These are phyloP conservation scores for Penicillium bialowiezense DNA, from an alignment of 495 filamentous ascomycete species.

Conservation along the genomic window DNA sequence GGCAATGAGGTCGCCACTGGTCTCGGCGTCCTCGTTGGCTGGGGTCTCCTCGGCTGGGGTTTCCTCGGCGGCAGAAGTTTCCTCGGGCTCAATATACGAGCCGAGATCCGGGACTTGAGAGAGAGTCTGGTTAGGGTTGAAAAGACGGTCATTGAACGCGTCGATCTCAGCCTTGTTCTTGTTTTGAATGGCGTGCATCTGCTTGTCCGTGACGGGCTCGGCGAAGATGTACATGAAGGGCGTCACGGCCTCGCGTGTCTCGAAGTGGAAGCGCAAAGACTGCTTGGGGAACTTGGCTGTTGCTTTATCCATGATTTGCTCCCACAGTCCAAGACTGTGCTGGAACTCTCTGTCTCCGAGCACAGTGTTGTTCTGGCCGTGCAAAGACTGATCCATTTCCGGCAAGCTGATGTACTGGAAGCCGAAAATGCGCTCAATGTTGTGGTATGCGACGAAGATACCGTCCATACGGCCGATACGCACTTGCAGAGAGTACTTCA, in stretches of 20 bases:
- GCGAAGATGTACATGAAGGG: constrained; percentile 88
- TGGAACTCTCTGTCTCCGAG: constrained; percentile 90
- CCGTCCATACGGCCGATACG: constrained; percentile 98
- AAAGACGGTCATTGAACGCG: constrained; percentile 62
- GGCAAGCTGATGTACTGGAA: constrained; percentile 87
- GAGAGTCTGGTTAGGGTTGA: constrained; percentile 22
- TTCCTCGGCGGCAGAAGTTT: background rate
- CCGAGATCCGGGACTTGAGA: background rate
- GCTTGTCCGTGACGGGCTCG: constrained; percentile 71
- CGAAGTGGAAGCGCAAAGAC: constrained; percentile 83
- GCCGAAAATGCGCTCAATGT: constrained; percentile 90
- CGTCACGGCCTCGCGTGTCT: constrained; percentile 59
- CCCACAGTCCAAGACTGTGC: constrained; percentile 72
- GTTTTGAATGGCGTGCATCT: constrained; percentile 72
- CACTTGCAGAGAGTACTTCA: constrained; percentile 96
- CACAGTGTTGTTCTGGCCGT: constrained; percentile 61
- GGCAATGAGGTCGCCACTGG: constrained; percentile 50
- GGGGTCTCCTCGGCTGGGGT: background rate
- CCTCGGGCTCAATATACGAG: background rate
- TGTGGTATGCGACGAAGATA: constrained; percentile 98
- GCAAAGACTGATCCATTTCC: constrained; percentile 85
- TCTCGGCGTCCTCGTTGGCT: background rate
- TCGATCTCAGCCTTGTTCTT: constrained; percentile 57
- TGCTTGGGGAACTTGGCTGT: constrained; percentile 65
- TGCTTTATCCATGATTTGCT: constrained; percentile 70